These are phyloP conservation scores for Omphalotus guepiniiformis DNA, from an alignment of 768 basidiomycete genomes.

Conservation along the genomic window DNA sequence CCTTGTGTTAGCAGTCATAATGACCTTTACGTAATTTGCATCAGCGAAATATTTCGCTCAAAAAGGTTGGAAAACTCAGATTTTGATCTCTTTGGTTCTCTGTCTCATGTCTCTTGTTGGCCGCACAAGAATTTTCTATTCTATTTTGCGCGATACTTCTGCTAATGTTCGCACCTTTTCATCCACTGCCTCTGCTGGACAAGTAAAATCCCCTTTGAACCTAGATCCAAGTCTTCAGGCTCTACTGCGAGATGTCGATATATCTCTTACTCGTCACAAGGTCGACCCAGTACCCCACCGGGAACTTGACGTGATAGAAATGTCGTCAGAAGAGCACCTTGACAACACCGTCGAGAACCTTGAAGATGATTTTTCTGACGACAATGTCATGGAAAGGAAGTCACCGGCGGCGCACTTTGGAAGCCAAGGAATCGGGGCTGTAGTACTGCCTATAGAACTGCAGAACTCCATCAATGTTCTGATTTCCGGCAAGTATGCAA, in stretches of 20 bases:
- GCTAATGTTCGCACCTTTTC: background rate
- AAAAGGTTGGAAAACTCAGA: too few relatives aligned
- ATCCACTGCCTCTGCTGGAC: conserved; percentile 11
- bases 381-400: conserved; percentile 39
- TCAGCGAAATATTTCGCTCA: too few relatives aligned
- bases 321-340: conserved; percentile 27
- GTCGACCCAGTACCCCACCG: conserved; percentile 25
- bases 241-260: conserved; percentile 63
- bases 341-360: conserved; percentile 32
- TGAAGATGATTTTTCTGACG: conserved; percentile 21
- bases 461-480: conserved; percentile 59
- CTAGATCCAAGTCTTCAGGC: conserved; percentile 64
- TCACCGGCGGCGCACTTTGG: conserved; percentile 85
- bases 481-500: conserved; percentile 51
- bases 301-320: conserved; percentile 53
- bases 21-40: too few relatives aligned
- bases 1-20: background rate
- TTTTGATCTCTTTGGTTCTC: background rate
- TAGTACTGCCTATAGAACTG: conserved; percentile 71
- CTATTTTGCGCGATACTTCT: background rate
- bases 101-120: background rate
- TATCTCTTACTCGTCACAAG: conserved; percentile 48
- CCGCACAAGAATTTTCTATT: background rate
- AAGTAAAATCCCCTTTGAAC: conserved; percentile 56
- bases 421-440: conserved; percentile 63